These are phyloP conservation scores for Murraya paniculata DNA, from an alignment of 345 rosid species.

Conservation along the genomic window DNA sequence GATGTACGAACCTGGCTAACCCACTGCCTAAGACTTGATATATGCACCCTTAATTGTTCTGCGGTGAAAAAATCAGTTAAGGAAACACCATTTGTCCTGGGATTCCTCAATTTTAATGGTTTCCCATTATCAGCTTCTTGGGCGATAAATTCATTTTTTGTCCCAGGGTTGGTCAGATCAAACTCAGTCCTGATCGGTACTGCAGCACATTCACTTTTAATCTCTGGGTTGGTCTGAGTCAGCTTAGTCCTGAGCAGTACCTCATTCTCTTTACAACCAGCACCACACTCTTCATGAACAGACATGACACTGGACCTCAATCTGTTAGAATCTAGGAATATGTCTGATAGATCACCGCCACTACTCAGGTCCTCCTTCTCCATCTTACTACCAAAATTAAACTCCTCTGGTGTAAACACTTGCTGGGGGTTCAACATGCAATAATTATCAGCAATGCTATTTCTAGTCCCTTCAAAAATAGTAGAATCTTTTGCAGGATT, in stretches of 20 bases:
- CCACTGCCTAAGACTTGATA: constrained; percentile 37
- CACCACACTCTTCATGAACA: constrained; percentile 14
- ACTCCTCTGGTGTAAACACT: constrained; percentile 8
- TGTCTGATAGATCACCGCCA: constrained; percentile 7
- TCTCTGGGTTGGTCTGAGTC: background rate
- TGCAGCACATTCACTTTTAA: background rate
- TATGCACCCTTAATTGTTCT: constrained; percentile 42
- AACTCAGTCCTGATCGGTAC: background rate
- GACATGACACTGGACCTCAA: background rate
- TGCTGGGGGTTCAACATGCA: background rate
- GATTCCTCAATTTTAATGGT: constrained; percentile 7
- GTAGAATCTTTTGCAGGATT: constrained; percentile 7
- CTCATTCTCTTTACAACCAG: constrained; percentile 16
- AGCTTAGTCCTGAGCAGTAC: background rate
- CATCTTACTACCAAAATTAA: constrained; percentile 2
- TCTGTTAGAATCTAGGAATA: constrained; percentile 5
- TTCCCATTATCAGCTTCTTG: constrained; percentile 11
- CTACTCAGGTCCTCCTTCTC: constrained; percentile 7
- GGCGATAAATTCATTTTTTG: constrained; percentile 1
- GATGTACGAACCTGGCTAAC: constrained; percentile 32
- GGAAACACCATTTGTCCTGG: constrained; percentile 33
- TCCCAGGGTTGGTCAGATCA: background rate
- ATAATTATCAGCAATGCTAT: background rate
- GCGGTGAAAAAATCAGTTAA: constrained; percentile 43
- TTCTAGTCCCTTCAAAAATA: background rate